These are phyloP conservation scores for Digitaria exilis DNA, from an alignment of 202 grass and related monocot species.

Conservation along the genomic window DNA sequence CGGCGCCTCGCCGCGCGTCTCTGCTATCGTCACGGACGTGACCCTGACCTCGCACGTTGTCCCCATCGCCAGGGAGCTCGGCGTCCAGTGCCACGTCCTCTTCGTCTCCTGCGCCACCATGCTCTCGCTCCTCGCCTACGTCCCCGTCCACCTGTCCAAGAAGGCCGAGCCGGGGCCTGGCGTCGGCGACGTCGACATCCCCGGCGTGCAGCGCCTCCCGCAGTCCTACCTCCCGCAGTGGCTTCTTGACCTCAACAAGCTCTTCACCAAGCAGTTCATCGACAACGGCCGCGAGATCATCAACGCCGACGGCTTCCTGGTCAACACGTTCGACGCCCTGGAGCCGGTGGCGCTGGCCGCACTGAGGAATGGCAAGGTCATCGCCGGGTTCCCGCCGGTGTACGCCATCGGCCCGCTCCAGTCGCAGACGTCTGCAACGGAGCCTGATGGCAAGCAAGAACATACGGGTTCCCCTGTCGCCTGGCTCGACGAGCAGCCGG, in stretches of 20 bases:
- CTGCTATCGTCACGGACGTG: constrained; percentile 49
- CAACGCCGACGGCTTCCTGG: constrained; percentile 33
- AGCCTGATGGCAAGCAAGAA: no score
- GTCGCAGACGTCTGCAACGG: not conserved
- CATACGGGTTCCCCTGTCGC: not conserved
- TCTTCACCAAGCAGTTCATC: constrained; percentile 56
- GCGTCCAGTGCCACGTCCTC: constrained; percentile 56
- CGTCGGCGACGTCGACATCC: constrained; percentile 43
- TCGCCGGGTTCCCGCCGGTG: constrained; percentile 40
- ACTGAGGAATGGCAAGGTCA: constrained; percentile 29
- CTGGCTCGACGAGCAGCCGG: constrained; percentile 52
- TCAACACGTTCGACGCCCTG: constrained; percentile 49
- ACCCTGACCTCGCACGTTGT: constrained; percentile 41
- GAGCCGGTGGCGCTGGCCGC: constrained; percentile 47
- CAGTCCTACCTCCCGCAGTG: constrained; percentile 7
- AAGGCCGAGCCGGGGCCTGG: not conserved
- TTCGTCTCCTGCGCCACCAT: constrained; percentile 43
- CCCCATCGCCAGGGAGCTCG: constrained; percentile 40
- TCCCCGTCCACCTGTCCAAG: not conserved
- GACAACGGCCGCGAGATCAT: constrained; percentile 26
- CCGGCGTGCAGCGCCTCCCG: constrained; percentile 33
- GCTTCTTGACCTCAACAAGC: constrained; percentile 34
- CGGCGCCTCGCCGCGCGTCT: not conserved
- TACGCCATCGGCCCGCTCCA: constrained; percentile 46
- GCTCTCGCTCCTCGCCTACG: not conserved